Base-by-base conservation (phyloP, 257 asterid species). In the Rauvolfia tetraphylla region DNA sequence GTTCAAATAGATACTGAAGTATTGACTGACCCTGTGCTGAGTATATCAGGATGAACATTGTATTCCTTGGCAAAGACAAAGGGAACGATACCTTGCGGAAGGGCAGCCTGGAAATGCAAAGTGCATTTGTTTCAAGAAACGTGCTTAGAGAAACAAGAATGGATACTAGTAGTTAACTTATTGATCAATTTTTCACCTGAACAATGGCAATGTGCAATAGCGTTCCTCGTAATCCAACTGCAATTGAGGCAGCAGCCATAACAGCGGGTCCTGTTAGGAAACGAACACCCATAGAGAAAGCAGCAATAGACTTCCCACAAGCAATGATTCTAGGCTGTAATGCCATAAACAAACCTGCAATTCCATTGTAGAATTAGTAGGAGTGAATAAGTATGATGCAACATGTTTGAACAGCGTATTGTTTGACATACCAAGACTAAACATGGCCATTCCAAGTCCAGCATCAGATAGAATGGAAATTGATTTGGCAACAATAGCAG, bases 381-480 rank as follows among this genome's bases (percentile, higher is more conserved):
- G 7, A 25, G 8, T 29, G 0, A 7, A 66, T 23, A 23, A 9
- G 44, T 17, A 53, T 4, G 20, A 39, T 3, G 33, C 18, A 15
- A 44, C 5, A 41, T 17, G 10, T 23, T 63, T 31, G 15, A 49
- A 68, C n/a, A 5, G 51, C 61, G 44, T 42, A 20, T 7, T 7
- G n/a, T 7, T 36, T 9, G 33, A n/a, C 68, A 68, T 83, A 85
- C 89, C 89, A 73, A 85, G 89, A 81, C 87, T 86, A 79, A 83
- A 86, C 87, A 86, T 86, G 8, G 87, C 89, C 89, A 86, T 83
- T 48, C 89, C 89, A 48, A 86, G 89, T 42, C 87, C 87, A 74
- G 89, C 89, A 83, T 86, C 87, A 17, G 87, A 83, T 18, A 83
- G 73, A 39, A 86, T 86, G n/a, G 87, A 54, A 33, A 86, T 86